phyloP scores from a whole-genome alignment of 2,329 filamentous ascomycete genomes.

The Aureobasidium sp. region DNA sequence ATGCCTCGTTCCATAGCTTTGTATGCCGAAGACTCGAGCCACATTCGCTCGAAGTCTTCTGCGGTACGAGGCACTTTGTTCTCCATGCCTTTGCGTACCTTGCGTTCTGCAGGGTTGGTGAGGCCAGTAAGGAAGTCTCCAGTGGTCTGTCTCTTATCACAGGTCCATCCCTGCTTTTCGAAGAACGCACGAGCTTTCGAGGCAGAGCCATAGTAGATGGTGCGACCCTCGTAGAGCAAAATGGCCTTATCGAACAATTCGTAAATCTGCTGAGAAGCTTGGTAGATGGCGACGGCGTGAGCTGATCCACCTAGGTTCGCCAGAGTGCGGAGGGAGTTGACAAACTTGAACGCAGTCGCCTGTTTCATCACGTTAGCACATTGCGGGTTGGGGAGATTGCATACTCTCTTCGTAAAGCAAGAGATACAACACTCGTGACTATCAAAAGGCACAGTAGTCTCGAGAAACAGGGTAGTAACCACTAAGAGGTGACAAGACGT shows the following conservation, averaged over 20 bases:
- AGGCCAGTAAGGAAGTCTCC: slow-evolving; percentile 62
- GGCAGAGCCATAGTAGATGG: slow-evolving; percentile 67
- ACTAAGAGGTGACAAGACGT: no score
- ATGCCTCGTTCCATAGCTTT: slow-evolving; percentile 39
- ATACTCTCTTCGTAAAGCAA: no score
- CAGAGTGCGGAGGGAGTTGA: slow-evolving; percentile 41
- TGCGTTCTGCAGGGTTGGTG: slow-evolving; percentile 55
- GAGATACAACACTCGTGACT: no score
- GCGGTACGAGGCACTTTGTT: slow-evolving; percentile 55
- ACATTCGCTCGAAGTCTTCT: slow-evolving; percentile 53
- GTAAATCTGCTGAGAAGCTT: slow-evolving; percentile 43
- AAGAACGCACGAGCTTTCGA: slow-evolving; percentile 55
- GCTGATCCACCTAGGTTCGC: slow-evolving; percentile 42
- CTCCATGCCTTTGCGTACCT: slow-evolving; percentile 49
- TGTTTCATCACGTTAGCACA: no score
- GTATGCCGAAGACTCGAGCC: slow-evolving; percentile 46
- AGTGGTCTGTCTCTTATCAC: slow-evolving; percentile 57
- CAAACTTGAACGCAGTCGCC: slow-evolving; percentile 50
- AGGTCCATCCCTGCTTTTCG: slow-evolving; percentile 58
- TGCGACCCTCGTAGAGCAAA: slow-evolving; percentile 65
- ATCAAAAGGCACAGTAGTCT: no score
- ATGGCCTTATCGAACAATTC: slow-evolving; percentile 66
- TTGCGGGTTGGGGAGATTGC: no score
- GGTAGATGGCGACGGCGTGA: slow-evolving; percentile 51
- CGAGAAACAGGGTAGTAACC: no score